These are phyloP conservation scores for Phyllosticta citriasiana DNA, from an alignment of 2,329 filamentous ascomycete species.

Conservation along the genomic window DNA sequence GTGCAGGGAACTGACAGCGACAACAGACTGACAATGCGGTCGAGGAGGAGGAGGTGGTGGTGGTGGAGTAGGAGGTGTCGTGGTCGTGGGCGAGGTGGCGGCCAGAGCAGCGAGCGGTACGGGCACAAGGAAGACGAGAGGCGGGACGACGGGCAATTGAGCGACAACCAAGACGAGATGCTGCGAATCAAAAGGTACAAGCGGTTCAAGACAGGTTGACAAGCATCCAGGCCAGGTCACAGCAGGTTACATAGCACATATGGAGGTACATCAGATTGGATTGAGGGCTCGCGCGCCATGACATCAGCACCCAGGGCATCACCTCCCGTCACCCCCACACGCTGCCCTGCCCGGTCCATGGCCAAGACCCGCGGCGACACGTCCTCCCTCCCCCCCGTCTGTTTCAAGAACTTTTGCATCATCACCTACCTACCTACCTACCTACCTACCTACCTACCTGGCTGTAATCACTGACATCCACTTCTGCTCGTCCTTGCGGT, in stretches of 20 bases:
- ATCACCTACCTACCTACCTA: not conserved
- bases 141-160: no score
- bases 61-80: not conserved
- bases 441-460: not conserved
- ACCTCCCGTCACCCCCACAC: not conserved
- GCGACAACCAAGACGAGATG: not conserved
- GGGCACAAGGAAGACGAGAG: not conserved
- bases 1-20: no score
- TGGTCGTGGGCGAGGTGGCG: not conserved
- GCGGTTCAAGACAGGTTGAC: not conserved
- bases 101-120: not conserved
- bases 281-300: not conserved
- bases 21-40: not conserved
- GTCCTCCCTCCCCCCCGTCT: not conserved
- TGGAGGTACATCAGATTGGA: no score
- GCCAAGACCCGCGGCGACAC: not conserved
- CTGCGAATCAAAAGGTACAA: not conserved
- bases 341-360: not conserved
- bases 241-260: no score
- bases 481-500: slow-evolving; percentile 73
- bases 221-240: no score
- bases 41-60: not conserved
- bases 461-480: slow-evolving; percentile 65
- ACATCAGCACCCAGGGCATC: not conserved
- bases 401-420: not conserved